phyloP scores from a whole-genome alignment of 331 rosid species.

The Dryas integrifolia region DNA sequence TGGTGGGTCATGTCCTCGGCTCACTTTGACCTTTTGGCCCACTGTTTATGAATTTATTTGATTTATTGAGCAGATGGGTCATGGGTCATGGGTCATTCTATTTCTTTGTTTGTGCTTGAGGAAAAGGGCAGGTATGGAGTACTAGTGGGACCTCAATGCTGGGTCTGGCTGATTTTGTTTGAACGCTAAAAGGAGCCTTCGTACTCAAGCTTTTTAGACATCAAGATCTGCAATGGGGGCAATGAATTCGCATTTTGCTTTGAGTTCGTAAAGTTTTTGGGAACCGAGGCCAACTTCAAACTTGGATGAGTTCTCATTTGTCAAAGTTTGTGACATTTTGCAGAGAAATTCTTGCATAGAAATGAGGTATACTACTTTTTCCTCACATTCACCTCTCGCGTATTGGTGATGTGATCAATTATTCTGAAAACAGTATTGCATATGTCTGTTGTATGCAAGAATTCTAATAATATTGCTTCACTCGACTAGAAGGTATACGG shows the following conservation, averaged over 20 bases:
- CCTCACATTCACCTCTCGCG: too few relatives aligned
- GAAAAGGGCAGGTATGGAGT: not conserved
- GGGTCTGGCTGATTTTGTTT: not conserved
- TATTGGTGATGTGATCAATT: too few relatives aligned
- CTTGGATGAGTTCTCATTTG: not conserved
- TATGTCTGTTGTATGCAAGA: too few relatives aligned
- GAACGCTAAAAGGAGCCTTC: not conserved
- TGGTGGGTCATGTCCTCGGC: not conserved
- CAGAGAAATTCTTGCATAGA: not conserved
- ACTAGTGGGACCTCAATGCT: slow-evolving; percentile 11
- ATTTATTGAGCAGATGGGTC: not conserved
- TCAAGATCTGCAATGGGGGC: not conserved
- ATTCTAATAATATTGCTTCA: too few relatives aligned
- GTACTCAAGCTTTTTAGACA: not conserved
- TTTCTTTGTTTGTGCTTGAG: not conserved
- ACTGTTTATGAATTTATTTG: not conserved
- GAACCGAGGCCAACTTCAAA: not conserved
- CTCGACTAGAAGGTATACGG: too few relatives aligned
- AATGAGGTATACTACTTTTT: too few relatives aligned
- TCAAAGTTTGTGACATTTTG: too few relatives aligned
- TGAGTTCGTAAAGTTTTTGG: not conserved
- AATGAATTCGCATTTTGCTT: not conserved
- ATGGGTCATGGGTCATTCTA: not conserved
- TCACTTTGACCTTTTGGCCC: not conserved
- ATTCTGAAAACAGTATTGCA: too few relatives aligned